phyloP scores from a whole-genome alignment of 2,329 filamentous ascomycete genomes.

The Gaeumannomyces sp. region DNA sequence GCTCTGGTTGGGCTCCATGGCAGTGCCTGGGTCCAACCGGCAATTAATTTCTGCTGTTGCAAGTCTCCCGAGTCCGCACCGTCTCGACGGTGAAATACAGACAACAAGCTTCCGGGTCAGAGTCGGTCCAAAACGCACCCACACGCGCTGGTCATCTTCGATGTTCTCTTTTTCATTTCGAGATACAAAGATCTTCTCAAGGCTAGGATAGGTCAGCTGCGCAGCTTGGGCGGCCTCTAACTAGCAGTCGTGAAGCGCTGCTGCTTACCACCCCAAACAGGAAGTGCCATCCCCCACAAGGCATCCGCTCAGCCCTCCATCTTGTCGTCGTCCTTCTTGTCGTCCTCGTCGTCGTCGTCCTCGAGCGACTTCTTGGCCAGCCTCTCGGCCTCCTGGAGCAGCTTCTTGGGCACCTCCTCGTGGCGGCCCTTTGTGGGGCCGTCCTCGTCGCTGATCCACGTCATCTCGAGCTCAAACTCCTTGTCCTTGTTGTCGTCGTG shows the following conservation, averaged over 20 bases:
- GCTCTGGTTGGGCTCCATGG: no score
- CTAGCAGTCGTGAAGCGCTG: no score
- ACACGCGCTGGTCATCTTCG: not conserved
- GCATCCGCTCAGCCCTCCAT: constrained; percentile 68
- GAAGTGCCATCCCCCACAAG: no score
- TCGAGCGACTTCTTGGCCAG: constrained; percentile 87
- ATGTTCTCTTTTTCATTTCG: constrained; percentile 4
- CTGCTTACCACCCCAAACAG: no score
- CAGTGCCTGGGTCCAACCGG: no score
- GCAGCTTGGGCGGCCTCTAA: not conserved
- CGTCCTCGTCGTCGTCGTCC: constrained; percentile 72
- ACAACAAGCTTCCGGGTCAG: not conserved
- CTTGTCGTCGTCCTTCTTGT: constrained; percentile 58
- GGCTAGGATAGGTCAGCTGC: not conserved
- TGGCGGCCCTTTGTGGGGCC: constrained; percentile 91
- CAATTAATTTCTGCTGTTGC: no score
- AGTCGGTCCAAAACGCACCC: not conserved
- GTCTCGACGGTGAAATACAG: not conserved
- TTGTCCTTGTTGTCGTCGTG: constrained; percentile 99
- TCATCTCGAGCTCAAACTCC: constrained; percentile 99
- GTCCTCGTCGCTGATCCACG: constrained; percentile 81
- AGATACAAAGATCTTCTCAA: not conserved
- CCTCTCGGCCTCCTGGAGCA: constrained; percentile 86
- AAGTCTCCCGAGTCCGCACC: not conserved
- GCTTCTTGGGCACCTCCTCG: constrained; percentile 84